These are phyloP conservation scores for Kurtzmaniella fragi DNA, from an alignment of 805 yeast species.

Conservation along the genomic window DNA sequence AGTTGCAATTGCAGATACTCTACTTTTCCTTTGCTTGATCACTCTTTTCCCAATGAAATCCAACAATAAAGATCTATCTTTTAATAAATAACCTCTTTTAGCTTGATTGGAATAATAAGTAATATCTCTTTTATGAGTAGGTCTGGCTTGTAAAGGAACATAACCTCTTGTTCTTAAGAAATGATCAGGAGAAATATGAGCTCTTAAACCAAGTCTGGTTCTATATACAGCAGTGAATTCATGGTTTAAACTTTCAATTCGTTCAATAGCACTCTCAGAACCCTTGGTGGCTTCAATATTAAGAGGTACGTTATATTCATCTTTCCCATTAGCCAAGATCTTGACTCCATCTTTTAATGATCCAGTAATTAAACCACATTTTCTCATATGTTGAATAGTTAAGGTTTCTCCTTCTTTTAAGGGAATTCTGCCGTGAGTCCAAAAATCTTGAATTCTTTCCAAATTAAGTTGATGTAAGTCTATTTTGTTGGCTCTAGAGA, in stretches of 20 bases:
- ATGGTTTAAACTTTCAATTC: slow-evolving; percentile 72
- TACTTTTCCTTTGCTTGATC: slow-evolving; percentile 15
- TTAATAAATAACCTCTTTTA: slow-evolving; percentile 69
- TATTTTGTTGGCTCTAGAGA: slow-evolving; percentile 57
- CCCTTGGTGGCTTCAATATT: slow-evolving; percentile 82
- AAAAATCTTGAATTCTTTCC: slow-evolving; percentile 63
- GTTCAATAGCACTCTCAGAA: slow-evolving; percentile 62
- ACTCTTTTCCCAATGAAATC: slow-evolving; percentile 24
- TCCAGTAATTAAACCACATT: slow-evolving; percentile 69
- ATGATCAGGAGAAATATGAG: slow-evolving; percentile 71
- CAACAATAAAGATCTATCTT: slow-evolving; percentile 33
- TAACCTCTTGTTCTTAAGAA: slow-evolving; percentile 68
- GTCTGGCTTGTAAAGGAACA: slow-evolving; percentile 80
- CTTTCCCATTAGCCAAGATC: slow-evolving; percentile 62
- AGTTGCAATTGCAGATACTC: slow-evolving; percentile 31
- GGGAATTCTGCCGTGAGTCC: slow-evolving; percentile 59
- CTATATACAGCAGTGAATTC: slow-evolving; percentile 68
- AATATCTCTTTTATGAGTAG: slow-evolving; percentile 76
- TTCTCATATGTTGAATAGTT: slow-evolving; percentile 72
- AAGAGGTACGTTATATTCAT: slow-evolving; percentile 51
- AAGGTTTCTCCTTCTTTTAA: slow-evolving; percentile 58
- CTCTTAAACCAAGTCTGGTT: slow-evolving; percentile 57
- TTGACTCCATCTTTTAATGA: slow-evolving; percentile 75
- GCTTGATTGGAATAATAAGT: slow-evolving; percentile 67
- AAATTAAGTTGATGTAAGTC: slow-evolving; percentile 59